Evolutionary conservation across 352 stramenopile species (phyloP), one percentile per base, ranked within the genome.

Genomic region (Phytophthora idaei): DNA sequence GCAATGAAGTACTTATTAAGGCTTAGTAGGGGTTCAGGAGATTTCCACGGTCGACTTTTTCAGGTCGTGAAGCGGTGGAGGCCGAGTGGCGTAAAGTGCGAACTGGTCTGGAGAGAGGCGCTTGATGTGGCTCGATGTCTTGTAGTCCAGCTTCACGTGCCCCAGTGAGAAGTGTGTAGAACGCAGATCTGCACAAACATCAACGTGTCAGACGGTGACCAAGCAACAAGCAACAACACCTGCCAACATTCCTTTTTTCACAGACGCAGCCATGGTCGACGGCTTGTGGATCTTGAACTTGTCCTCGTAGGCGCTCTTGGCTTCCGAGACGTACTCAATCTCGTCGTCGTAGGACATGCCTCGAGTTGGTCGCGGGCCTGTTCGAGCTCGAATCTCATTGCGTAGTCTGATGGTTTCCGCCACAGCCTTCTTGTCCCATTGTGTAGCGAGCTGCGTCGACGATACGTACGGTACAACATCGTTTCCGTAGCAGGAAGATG

Each of bases 331-430:
- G 62, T 95, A 95, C 57, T 90, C 79, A 12, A 93, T 74, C 34
- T 92, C 77, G 31, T 94, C 85, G 45, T 95, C 83, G 49, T 88
- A 91, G 14, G 84, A 90, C 67, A 91, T 89, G 17, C 81, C 80
- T 51, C 77, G 70, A 25, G 81, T 87, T 27, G 75, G 73, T 9
- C 73, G 71, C 11, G 80, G 76, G 10, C 81, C 81, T 12, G 84
- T 92, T 64, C 71, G 76, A 66, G 83, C 81, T 47, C 83, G 79
- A 65, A 89, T 83, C 53, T 93, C 81, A 46, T 93, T 83, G 29
- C 84, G 75, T 41, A 91, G 64, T 1, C 71, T 67, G 11, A 92
- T 87, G 7, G 71, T 85, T 65, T 91, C 78, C 3, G 71, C 61
- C 31, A 87, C 81, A 4, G 75, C 76, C 5, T 74, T 74, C 29